Evolutionary conservation across 202 grass and related monocot genomes (phyloP).

Genomic region (Setaria viridis): DNA sequence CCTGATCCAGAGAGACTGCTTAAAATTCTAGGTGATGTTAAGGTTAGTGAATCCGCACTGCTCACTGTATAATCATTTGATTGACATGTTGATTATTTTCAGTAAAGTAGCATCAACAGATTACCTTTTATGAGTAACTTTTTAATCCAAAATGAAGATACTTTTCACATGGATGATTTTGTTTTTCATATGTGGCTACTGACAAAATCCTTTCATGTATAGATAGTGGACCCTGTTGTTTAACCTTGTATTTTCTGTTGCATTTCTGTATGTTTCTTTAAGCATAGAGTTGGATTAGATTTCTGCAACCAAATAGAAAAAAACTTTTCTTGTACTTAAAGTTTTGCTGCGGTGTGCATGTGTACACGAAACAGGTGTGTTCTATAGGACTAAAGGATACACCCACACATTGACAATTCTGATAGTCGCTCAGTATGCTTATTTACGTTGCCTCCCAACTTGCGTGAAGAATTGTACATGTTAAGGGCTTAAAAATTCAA

Average conservation of each 20-base stretch:
- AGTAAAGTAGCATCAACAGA: slow-evolving; percentile 11
- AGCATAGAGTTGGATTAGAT: not conserved
- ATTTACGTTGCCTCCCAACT: not conserved
- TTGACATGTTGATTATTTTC: not conserved
- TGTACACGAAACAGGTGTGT: not conserved
- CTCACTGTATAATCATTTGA: slow-evolving; percentile 17
- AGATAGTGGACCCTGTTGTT: not conserved
- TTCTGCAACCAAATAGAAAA: not conserved
- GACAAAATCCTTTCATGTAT: not conserved
- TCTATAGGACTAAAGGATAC: not conserved
- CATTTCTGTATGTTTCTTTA: not conserved
- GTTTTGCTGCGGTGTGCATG: not conserved
- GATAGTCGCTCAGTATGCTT: not conserved
- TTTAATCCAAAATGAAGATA: slow-evolving; percentile 16
- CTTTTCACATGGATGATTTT: not conserved
- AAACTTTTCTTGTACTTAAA: not conserved
- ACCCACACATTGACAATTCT: not conserved
- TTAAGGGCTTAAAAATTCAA: not conserved
- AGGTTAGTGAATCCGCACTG: slow-evolving; percentile 59
- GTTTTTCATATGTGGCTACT: not conserved
- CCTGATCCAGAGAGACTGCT: slow-evolving; percentile 75
- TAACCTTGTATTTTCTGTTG: not conserved
- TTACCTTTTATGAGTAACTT: not conserved
- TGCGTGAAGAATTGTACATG: not conserved
- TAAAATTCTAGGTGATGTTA: slow-evolving; percentile 72